Base-by-base conservation (phyloP, 1,284 basidiomycete genomes). In the Rhodotorula sp. region DNA sequence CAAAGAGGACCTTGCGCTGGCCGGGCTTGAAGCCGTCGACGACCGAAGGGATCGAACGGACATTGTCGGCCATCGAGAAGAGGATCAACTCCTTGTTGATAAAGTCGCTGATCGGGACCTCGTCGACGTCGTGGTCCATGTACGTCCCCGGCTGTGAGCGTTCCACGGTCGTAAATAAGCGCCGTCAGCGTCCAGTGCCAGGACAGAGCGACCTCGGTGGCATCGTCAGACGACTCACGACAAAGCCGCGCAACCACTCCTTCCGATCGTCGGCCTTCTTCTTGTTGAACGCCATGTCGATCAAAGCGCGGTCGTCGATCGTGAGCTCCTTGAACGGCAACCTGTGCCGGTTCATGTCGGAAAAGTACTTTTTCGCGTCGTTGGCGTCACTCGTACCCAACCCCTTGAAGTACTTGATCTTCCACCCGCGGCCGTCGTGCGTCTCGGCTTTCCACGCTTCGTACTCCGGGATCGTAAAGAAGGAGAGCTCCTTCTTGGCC, bases 231-330 rank as follows among this genome's bases (percentile, higher is more conserved):
- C 22, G 8, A 78, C 82, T 67, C 73, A 89, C 91, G 84, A 87
- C 93, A 83, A 95, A 96, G 76, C 94, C 89, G 37, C 95, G 86
- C 18, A 99, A 84, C 96, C 96, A 99, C 75, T 99, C 96, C 81
- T 99, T 99, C 61, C 96, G 90, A 29, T 99, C 94, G 75, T 99
- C 96, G 0, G 95, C 93, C 81, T 96, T 98, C 85, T 98, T 99
- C 87, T 99, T 99, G 84, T 93, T 98, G 85, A 99, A 99, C 0
- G 96, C 96, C 73, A 99, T 88, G 66, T 99, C 95, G 73, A 99
- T 96, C 51, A 99, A 85, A 6, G 89, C 88, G 65, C 87, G 88
- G 77, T 99, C 96, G 4, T 89, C 93, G 0, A 89, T 86, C 78
- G 90, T 86, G 17, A 88, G 89, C 2, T 88, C 84, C 1, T 91